A percentile compares a stretch with the other conserved stretches of the same genome.
phyloP scores from a whole-genome alignment of 164 flowering plant genomes.

The Berberis vulgaris region DNA sequence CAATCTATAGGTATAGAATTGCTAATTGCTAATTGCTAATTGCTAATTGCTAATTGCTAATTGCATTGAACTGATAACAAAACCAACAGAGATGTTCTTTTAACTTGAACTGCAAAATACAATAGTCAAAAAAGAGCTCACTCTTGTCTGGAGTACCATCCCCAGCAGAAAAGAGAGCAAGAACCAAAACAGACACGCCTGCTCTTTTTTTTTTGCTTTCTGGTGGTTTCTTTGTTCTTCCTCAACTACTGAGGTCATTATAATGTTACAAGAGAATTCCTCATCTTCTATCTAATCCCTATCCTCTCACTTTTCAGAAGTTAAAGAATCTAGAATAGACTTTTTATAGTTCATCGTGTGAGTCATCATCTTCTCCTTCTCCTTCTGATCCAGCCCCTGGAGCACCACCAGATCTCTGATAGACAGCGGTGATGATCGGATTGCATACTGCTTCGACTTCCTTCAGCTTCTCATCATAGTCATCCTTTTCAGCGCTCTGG shows the following conservation, averaged over 20 bases:
- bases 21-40: too few species aligned
- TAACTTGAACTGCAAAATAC: neutral
- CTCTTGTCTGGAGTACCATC: neutral
- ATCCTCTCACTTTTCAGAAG: neutral
- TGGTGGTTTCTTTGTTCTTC: too few species aligned
- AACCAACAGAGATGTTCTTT: neutral
- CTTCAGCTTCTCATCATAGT: constrained; percentile 45
- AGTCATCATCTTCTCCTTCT: constrained; percentile 25
- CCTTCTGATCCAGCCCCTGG: constrained; percentile 17
- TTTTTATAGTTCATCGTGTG: constrained; percentile 33
- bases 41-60: too few species aligned
- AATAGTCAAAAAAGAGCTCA: neutral
- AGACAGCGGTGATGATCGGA: constrained; percentile 39
- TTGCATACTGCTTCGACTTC: constrained; percentile 54
- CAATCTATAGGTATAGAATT: too few species aligned
- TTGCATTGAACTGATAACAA: neutral
- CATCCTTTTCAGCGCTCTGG: constrained; percentile 41
- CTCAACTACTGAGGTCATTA: too few species aligned
- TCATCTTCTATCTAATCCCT: neutral
- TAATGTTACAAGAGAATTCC: too few species aligned
- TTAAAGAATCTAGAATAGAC: neutral
- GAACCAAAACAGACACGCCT: neutral
- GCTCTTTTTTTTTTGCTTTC: too few species aligned
- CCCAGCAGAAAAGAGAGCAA: neutral
- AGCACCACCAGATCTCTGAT: constrained; percentile 41